A percentile compares a stretch with the other conserved stretches of the same genome.
Conservation (phyloP, 768 basidiomycete species). For the Lentinus tigrinus region DNA sequence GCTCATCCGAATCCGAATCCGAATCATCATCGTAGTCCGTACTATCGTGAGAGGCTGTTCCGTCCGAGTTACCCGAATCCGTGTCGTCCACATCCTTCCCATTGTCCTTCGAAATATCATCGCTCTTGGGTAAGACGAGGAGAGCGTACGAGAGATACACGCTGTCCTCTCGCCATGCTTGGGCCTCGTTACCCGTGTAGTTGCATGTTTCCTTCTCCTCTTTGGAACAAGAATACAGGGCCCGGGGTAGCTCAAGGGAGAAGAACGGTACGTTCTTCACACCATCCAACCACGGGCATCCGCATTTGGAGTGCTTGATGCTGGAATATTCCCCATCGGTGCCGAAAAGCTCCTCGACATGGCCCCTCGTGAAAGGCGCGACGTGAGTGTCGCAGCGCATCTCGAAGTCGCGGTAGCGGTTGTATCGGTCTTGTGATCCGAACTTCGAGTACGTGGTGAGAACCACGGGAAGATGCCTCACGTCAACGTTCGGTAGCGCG, state of each 20-base stretch:
- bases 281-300: background rate
- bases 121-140: conserved; percentile 10
- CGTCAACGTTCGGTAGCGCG: conserved; percentile 6
- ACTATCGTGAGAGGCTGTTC: too few species aligned
- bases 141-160: conserved; percentile 29
- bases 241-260: background rate
- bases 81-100: too few species aligned
- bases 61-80: too few species aligned
- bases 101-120: too few species aligned
- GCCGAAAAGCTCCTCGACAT: conserved; percentile 14
- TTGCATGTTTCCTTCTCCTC: conserved; percentile 11
- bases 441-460: background rate
- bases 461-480: conserved; percentile 24
- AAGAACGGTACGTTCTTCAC: conserved; percentile 15
- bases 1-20: too few species aligned
- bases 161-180: conserved; percentile 20
- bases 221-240: background rate
- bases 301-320: background rate
- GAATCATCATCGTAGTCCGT: too few species aligned
- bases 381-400: background rate
- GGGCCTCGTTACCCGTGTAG: conserved; percentile 27
- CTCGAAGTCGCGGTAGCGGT: background rate
- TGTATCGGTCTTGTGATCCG: background rate
- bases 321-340: background rate
- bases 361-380: conserved; percentile 24